A percentile compares a stretch with the other conserved stretches of the same genome.
phyloP scores from a whole-genome alignment of 2,329 filamentous ascomycete species.

The Penicillium sp. region DNA sequence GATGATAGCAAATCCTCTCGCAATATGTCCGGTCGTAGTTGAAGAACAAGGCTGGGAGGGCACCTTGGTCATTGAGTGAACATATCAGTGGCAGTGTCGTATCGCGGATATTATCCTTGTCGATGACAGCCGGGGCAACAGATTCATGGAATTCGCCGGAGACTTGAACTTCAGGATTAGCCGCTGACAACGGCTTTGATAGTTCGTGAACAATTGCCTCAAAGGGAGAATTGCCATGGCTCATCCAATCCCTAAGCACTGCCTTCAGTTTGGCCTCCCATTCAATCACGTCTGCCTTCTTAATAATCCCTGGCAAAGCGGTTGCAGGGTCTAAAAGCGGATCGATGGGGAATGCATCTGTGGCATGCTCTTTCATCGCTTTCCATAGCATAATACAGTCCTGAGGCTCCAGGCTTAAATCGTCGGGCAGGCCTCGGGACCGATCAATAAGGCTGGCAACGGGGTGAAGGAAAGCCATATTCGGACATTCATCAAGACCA shows the following conservation, averaged over 20 bases:
- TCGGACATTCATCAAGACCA: conserved; percentile 46
- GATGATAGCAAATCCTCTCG: conserved; percentile 47
- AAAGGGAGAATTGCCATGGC: conserved; percentile 51
- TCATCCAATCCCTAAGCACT: conserved; percentile 59
- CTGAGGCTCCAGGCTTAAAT: conserved; percentile 65
- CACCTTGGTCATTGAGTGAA: conserved; percentile 56
- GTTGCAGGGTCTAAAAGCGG: neutral
- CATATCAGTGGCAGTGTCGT: conserved; percentile 47
- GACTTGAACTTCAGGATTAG: conserved; percentile 1
- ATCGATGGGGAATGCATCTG: conserved; percentile 36
- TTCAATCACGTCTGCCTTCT: conserved; percentile 61
- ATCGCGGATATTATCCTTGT: conserved; percentile 31
- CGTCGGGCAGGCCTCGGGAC: conserved; percentile 61
- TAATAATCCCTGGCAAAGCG: conserved; percentile 50
- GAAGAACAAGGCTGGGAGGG: conserved; percentile 71
- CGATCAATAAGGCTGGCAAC: conserved; percentile 60
- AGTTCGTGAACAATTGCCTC: conserved; percentile 21
- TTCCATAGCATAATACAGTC: conserved; percentile 67
- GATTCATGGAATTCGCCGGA: conserved; percentile 16
- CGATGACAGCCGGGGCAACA: conserved; percentile 13
- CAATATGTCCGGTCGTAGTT: conserved; percentile 68
- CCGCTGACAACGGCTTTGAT: neutral
- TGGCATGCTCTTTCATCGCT: conserved; percentile 59
- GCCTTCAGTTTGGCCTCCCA: conserved; percentile 64
- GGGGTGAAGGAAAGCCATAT: conserved; percentile 63